phyloP scores from a whole-genome alignment of 2,329 filamentous ascomycete species.

The Pseudogymnoascus verrucosus region DNA sequence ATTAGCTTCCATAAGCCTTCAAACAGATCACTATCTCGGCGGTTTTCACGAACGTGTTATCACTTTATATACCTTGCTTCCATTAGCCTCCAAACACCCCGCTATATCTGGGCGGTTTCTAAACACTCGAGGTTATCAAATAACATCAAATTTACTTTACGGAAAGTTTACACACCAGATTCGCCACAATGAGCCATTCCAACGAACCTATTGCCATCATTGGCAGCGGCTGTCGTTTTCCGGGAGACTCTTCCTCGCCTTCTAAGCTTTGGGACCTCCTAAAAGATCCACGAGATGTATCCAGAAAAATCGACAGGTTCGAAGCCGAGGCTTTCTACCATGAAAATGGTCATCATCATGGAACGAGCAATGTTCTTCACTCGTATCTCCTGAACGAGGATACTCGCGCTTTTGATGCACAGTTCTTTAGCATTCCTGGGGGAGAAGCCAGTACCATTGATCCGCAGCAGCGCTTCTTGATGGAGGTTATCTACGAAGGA shows the following conservation, averaged over 20 bases:
- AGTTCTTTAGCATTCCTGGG: slow-evolving; percentile 25
- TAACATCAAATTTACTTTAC: neutral
- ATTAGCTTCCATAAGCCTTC: neutral
- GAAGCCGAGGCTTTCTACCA: slow-evolving; percentile 10
- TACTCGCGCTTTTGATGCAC: slow-evolving; percentile 17
- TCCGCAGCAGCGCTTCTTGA: slow-evolving; percentile 24
- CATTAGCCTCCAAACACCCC: too few species aligned
- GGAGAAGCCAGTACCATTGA: slow-evolving; percentile 24
- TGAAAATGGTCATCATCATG: slow-evolving; percentile 10
- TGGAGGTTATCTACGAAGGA: slow-evolving; percentile 25
- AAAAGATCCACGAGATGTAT: slow-evolving; percentile 10
- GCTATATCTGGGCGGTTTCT: neutral
- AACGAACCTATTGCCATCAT: slow-evolving; percentile 13
- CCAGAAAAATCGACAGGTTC: slow-evolving; percentile 10
- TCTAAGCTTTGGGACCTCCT: slow-evolving; percentile 12
- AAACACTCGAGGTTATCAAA: neutral
- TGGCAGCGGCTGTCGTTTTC: slow-evolving; percentile 13
- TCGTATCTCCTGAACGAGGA: slow-evolving; percentile 11
- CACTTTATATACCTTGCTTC: too few species aligned
- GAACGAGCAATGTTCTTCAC: slow-evolving; percentile 10
- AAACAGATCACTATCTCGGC: neutral
- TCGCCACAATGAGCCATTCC: neutral
- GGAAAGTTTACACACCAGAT: neutral
- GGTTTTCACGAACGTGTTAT: too few species aligned
- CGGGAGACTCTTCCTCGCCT: slow-evolving; percentile 10